phyloP scores from a whole-genome alignment of 2,329 filamentous ascomycete genomes.

The Diaporthe helianthi region DNA sequence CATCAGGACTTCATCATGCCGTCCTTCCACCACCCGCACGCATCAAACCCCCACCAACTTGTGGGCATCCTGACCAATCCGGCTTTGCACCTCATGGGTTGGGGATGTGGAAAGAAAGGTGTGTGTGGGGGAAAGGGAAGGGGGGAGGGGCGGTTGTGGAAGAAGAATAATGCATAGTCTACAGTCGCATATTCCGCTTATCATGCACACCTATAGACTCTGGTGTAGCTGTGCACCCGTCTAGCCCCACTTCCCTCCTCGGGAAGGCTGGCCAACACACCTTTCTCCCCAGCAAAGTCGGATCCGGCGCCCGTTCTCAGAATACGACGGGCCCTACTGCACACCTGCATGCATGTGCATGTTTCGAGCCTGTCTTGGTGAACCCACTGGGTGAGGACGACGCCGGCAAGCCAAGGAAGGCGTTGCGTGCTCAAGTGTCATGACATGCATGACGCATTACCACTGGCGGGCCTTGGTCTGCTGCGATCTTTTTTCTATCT shows the following conservation, averaged over 20 bases:
- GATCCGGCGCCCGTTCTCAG: conserved; percentile 15
- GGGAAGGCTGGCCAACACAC: too few relatives aligned
- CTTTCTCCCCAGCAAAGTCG: background rate
- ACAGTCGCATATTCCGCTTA: background rate
- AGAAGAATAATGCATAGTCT: too few relatives aligned
- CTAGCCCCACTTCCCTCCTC: background rate
- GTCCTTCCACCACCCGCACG: conserved; percentile 18
- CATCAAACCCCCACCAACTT: conserved; percentile 6
- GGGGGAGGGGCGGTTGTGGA: too few relatives aligned
- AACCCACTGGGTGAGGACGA: conserved; percentile 3
- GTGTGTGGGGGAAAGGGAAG: background rate
- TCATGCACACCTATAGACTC: too few relatives aligned
- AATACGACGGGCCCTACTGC: conserved; percentile 33
- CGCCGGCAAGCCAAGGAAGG: background rate
- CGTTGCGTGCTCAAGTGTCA: conserved; percentile 17
- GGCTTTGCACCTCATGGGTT: conserved; percentile 1
- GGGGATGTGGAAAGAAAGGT: background rate
- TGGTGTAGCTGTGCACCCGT: background rate
- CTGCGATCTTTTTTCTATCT: background rate
- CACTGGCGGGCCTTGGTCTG: background rate
- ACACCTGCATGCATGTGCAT: conserved; percentile 23
- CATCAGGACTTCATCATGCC: conserved; percentile 8
- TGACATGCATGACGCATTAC: conserved; percentile 24
- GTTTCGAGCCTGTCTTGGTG: conserved; percentile 17
- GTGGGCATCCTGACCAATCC: conserved; percentile 6